Evolutionary conservation across 2,329 filamentous ascomycete species (phyloP), one percentile per base, ranked within the genome.

Genomic region (Blastomyces emzantsi): DNA sequence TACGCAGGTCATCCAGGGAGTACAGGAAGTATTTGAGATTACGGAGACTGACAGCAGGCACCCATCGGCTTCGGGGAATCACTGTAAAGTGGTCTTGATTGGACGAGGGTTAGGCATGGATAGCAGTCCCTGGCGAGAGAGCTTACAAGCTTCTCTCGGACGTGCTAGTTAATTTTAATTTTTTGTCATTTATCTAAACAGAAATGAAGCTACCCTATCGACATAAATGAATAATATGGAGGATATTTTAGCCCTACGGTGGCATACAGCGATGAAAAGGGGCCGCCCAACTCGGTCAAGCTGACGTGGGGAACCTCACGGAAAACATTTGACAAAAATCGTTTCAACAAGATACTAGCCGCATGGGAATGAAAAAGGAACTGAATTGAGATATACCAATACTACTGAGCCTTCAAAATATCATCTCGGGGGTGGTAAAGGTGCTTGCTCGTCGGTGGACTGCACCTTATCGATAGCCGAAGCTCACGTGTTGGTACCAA

Each of bases 1-100:
- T 0, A 78, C 80, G 0, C 90, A 90, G 73, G 85, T 97, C 67
- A 81, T 97, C 8, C 94, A 99, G 74, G 94, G 92, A 1, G 94
- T 99, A 0, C 81, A 93, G 62, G 93, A 97, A 70, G 84, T 97
- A 19, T 99, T 97, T 74, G 94, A 99, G 71, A 89, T 97, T 30
- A 84, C 90, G 30, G 91, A 96, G 68, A 69, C 71, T 17, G 69
- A 73, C n/a, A 66, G 64, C 1, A 62, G 66, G 8, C 63, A 68
- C n/a, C 64, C 67, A 17, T 64, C 65, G 9, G 67, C 69, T 25
- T 71, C 73, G 19, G 62, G 64, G 19, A 66, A 65, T 52, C 69
- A 73, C 43, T 77, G 75, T 63, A 81, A 79, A 69, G 72, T 81
- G 66, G 78, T 81, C 15, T 69, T 81, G 36, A 81, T 81, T 67